Evolutionary conservation across 2,329 filamentous ascomycete genomes (phyloP).

Genomic region (Penicillium italicum): DNA sequence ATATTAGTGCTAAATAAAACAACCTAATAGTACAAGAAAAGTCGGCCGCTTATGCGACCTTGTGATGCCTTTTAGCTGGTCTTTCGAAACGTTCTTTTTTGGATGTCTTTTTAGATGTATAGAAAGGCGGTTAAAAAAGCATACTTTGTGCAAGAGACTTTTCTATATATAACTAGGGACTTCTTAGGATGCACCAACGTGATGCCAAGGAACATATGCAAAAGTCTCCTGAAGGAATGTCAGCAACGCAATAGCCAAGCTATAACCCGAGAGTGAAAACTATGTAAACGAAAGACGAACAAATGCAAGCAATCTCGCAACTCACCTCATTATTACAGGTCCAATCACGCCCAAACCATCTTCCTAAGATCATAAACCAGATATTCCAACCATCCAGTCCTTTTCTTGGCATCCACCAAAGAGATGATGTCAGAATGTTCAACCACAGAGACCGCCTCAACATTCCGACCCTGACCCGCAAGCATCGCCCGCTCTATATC

Average conservation of each 20-base stretch:
- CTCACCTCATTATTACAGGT: background rate
- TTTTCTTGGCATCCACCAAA: constrained; percentile 77
- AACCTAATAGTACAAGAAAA: no score
- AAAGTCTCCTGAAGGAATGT: no score
- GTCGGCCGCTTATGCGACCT: no score
- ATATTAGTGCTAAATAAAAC: no score
- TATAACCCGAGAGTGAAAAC: background rate
- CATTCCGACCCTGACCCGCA: constrained; percentile 45
- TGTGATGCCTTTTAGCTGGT: no score
- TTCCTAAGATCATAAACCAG: constrained; percentile 88
- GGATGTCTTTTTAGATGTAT: no score
- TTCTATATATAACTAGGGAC: no score
- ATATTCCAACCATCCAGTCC: constrained; percentile 81
- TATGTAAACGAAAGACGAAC: background rate
- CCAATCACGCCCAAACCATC: constrained; percentile 68
- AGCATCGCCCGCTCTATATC: constrained; percentile 70
- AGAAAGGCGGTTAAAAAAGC: no score
- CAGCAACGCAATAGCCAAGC: background rate
- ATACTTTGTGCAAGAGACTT: no score
- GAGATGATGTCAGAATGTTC: constrained; percentile 72
- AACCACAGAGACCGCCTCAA: constrained; percentile 37
- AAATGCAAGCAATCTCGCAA: background rate
- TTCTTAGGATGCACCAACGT: no score
- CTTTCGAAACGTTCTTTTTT: no score
- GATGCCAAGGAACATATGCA: background rate